Evolutionary conservation across 768 basidiomycete species (phyloP), one percentile per base, ranked within the genome.

Genomic region (Lyophyllum shimeji): DNA sequence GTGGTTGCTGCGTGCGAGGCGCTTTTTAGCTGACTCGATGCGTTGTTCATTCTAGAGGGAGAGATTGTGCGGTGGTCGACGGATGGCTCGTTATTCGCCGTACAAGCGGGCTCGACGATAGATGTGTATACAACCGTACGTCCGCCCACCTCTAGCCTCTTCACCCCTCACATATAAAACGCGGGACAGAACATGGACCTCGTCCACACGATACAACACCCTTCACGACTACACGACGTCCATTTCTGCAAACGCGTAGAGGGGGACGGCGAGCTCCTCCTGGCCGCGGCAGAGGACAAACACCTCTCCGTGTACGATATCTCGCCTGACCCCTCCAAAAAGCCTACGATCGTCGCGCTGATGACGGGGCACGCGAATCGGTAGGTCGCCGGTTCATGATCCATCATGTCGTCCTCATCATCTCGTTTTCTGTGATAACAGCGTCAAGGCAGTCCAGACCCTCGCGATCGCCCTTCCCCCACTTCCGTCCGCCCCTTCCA

Each of bases 31-130:
- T 55, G 12, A 59, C 39, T 23, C 45, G 8, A 17, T 24, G 5
- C 17, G 49, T 31, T 33, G 24, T 21, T 27, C 46, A 17, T 52
- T 61, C 13, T 49, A 93, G 96, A 99, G 77, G 95, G 89, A 0
- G 96, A 99, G 65, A 69, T 90, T n/a, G 93, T 96, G 13, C 82
- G 89, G 25, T 99, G 94, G 89, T 91, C 93, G 4, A 75, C 79
- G 2, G 80, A 82, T 6, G 96, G 96, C 1, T 77, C 82, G 1
- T 75, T 84, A 18, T 94, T 99, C 64, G 85, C 84, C 8, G 89
- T 99, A 4, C 89, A 95, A 60, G 79, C 84, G 2, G 82, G 84
- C 24, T 83, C 82, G 34, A 85, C 81, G 3, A 81, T 98, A 31
- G 90, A 95, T 60, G 65, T 99, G 9, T 98, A 95, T 69, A 80